These are phyloP conservation scores for Paralagenidium karlingii DNA, from an alignment of 352 stramenopile genomes.

Conservation along the genomic window DNA sequence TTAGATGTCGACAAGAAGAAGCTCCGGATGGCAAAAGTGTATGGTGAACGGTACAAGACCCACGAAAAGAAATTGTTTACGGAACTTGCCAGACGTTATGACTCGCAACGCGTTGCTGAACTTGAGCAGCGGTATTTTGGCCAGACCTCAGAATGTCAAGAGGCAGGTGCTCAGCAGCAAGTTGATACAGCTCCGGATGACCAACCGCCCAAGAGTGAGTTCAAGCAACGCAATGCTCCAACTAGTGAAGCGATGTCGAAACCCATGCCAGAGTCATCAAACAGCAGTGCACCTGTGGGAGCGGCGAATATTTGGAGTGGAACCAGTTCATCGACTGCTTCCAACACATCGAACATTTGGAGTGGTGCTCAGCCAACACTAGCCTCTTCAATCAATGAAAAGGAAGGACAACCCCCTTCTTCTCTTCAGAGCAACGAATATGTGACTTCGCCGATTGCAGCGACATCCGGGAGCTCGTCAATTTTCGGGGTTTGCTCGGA, in stretches of 20 bases:
- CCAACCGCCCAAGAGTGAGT: neutral
- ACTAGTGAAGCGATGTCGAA: constrained; percentile 1
- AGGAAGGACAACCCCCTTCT: too few species aligned
- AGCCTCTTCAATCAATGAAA: too few species aligned
- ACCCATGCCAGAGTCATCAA: constrained; percentile 2
- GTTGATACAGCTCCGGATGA: neutral
- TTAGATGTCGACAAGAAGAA: constrained; percentile 39
- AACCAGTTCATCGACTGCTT: constrained; percentile 70
- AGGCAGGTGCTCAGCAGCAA: too few species aligned
- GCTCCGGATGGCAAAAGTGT: constrained; percentile 47
- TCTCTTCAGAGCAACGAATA: too few species aligned
- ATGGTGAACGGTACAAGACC: constrained; percentile 47
- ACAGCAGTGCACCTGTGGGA: too few species aligned
- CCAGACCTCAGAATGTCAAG: too few species aligned
- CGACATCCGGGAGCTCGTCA: too few species aligned
- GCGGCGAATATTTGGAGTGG: constrained; percentile 49
- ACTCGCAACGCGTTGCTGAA: constrained; percentile 20
- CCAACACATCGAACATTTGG: constrained; percentile 37
- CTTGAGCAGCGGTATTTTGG: too few species aligned
- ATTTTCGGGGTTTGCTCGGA: too few species aligned
- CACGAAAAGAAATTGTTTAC: constrained; percentile 53
- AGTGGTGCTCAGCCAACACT: too few species aligned
- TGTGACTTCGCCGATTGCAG: too few species aligned
- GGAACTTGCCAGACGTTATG: constrained; percentile 53
- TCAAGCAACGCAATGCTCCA: neutral